phyloP scores from a whole-genome alignment of 495 filamentous ascomycete species.

The Staphylotrichum tortipilum region DNA sequence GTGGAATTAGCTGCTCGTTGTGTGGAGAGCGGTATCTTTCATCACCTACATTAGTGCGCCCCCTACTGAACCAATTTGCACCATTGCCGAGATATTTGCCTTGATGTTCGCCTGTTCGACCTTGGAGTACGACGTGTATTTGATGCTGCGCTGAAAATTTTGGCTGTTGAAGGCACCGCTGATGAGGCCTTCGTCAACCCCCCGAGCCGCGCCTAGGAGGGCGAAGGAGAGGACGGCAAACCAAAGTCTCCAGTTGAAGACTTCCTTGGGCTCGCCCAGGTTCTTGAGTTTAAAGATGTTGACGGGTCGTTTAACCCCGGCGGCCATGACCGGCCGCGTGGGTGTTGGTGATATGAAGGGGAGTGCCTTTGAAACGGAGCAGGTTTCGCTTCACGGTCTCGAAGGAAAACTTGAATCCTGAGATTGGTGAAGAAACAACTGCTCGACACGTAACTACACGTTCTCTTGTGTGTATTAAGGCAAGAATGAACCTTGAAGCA shows the following conservation, averaged over 20 bases:
- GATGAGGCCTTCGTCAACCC: conserved; percentile 69
- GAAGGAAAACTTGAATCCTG: too few relatives aligned
- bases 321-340: conserved; percentile 37
- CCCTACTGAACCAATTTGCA: conserved; percentile 58
- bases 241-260: conserved; percentile 59
- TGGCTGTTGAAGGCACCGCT: conserved; percentile 55
- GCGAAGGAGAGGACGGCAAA: conserved; percentile 59
- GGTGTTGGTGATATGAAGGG: too few relatives aligned
- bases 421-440: too few relatives aligned
- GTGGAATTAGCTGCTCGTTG: neutral
- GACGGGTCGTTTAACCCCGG: conserved; percentile 55
- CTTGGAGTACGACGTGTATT: conserved; percentile 43
- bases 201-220: conserved; percentile 59
- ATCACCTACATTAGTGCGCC: conserved; percentile 53
- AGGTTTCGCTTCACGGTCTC: too few relatives aligned
- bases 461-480: too few relatives aligned
- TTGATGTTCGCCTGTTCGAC: conserved; percentile 53
- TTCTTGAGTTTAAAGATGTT: conserved; percentile 56
- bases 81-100: conserved; percentile 64
- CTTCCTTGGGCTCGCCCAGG: conserved; percentile 45
- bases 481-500: too few relatives aligned
- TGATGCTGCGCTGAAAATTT: conserved; percentile 53
- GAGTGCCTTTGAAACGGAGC: too few relatives aligned
- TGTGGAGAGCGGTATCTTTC: too few relatives aligned
- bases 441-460: too few relatives aligned